Base-by-base conservation (phyloP, 2,329 filamentous ascomycete species). In the Raffaelea deltoideospora region DNA sequence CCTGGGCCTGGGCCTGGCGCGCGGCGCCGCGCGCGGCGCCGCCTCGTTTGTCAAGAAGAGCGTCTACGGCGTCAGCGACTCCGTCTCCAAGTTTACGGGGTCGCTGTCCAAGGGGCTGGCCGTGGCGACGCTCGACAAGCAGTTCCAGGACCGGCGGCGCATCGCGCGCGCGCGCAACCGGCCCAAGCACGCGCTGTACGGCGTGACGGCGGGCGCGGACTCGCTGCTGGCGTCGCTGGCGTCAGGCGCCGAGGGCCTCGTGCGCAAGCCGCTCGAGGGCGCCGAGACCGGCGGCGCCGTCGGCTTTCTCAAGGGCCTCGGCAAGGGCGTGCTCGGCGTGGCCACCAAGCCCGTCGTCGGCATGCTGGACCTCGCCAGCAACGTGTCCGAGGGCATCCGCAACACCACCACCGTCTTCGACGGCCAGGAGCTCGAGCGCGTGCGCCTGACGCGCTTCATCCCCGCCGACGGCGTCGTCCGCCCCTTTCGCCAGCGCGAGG, bases 401-500 rank as follows among this genome's bases (percentile, higher is more conserved):
- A 98, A 98, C 60, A 98, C 90, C 0, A 98, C 92, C 1, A 98
- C 90, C 0, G 90, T 98, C 17, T 98, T 98, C 55, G 90, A 98
- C 51, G 82, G 83, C 20, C 81, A 88, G 41, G 90, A 92, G 36
- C 76, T 98, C 7, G 92, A 98, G 49, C 85, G 90, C 34, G 86
- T 94, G 19, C 83, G 90, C n/a, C 71, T 93, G 35, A 82, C 87
- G 6, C 81, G 90, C 15, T 95, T 93, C 61, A 85, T 98, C 42
- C 83, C 85, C 14, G 74, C 78, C 30, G 88, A 98, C 54, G 90
- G 90, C 29, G 83, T 98, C 41, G 87, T 98, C 24, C 79, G 88
- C 3, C 87, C 90, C 0, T 98, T 94, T 64, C 87, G 79, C 38
- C 83, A 93, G 53, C 83, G 90, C 33, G 90, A 98, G 64, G 87